Evolutionary conservation across 2,329 filamentous ascomycete species (phyloP), one percentile per base, ranked within the genome.

Genomic region (Setomelanomma holmii): DNA sequence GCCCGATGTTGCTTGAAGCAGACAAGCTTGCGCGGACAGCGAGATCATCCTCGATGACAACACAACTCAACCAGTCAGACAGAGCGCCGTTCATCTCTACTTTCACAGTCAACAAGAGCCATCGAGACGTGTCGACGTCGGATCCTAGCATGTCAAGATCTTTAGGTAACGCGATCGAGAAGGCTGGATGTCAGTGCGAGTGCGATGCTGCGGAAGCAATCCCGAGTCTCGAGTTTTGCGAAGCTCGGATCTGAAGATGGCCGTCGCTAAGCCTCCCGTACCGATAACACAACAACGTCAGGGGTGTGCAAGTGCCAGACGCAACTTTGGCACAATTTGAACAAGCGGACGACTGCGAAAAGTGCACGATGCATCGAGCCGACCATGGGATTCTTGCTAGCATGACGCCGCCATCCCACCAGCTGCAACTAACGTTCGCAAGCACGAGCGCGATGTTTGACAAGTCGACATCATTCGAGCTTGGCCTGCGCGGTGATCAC

Each of bases 401-500:
- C 27, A 10, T 6, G 27, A 30, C 27, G 27, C 27, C 27, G 27
- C 14, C 27, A 30, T 8, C 27, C 27, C 14, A 14, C 27, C 27
- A 14, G 27, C 27, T 30, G 27, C 27, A 30, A 14, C 27, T 14
- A 30, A 10, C 5, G 27, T 14, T 8, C 27, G 5, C 27, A 30
- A 30, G 27, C 34, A 36, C 34, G 34, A 36, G 16, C 3, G 2
- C 2, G 27, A 10, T 36, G 11, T 16, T n/a, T 6, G 16, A 36
- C 42, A 27, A 52, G 45, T 35, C 45, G 48, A 24, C 43, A 39
- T 53, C n/a, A 45, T 34, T 24, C 42, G 24, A 23, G 44, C 40
- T 56, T 51, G 46, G 51, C 51, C 14, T 36, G 45, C 49, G 44
- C 53, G 50, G 57, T 50, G 49, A 52, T 56, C 50, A 46, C 51